Percentiles rank a stretch among this genome's conserved stretches.
These are phyloP conservation scores for Trichophyton verrucosum DNA, from an alignment of 2,329 filamentous ascomycete genomes.

Conservation along the genomic window DNA sequence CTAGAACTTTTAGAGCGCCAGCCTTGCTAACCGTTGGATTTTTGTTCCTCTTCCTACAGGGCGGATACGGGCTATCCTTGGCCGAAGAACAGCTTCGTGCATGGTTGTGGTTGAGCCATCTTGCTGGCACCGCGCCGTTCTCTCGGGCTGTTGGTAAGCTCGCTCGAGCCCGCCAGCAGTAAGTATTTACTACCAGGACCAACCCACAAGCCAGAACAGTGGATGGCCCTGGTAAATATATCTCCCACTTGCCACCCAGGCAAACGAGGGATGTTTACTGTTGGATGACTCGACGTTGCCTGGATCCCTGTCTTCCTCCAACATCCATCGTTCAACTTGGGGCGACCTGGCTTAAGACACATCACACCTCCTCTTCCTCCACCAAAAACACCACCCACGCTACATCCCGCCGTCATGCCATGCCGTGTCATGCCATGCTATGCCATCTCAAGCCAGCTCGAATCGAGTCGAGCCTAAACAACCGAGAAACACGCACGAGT, in stretches of 20 bases:
- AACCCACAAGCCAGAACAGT: not conserved
- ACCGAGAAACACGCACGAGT: no score
- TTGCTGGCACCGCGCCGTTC: not conserved
- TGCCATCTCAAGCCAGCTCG: not conserved
- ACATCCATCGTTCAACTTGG: not conserved
- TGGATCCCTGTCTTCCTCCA: not conserved
- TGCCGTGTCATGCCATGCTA: no score
- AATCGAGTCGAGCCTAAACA: not conserved
- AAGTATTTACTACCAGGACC: not conserved
- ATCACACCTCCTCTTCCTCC: not conserved
- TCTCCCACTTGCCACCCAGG: no score
- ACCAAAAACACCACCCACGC: not conserved
- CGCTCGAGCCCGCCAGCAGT: not conserved
- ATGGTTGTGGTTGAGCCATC: slow-evolving; percentile 36
- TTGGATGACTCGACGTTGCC: not conserved
- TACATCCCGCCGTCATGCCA: no score
- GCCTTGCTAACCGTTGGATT: not conserved
- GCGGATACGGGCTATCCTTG: slow-evolving; percentile 41
- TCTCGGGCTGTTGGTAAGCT: not conserved
- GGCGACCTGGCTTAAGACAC: not conserved
- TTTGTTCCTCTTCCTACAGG: slow-evolving; percentile 21
- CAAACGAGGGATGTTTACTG: no score
- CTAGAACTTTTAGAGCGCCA: not conserved
- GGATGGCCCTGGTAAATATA: not conserved
- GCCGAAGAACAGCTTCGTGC: slow-evolving; percentile 50